A percentile compares a stretch with the other conserved stretches of the same genome.
Evolutionary conservation across 805 yeast species (phyloP).

Genomic region (Pichia phayaonensis): DNA sequence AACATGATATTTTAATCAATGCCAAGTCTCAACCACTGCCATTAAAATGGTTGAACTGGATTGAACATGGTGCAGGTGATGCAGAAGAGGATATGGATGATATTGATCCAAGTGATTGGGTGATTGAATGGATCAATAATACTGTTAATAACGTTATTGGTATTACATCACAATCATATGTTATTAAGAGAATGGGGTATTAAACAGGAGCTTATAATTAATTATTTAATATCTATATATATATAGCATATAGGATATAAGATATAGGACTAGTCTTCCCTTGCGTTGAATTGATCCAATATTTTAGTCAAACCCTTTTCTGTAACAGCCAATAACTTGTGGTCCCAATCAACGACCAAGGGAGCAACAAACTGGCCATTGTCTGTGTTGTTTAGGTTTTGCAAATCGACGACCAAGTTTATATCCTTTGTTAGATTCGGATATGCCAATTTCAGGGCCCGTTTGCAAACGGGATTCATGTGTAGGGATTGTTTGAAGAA

Average conservation of each 20-base stretch:
- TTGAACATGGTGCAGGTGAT: conserved; percentile 35
- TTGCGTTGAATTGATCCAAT: conserved; percentile 30
- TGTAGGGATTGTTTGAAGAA: conserved; percentile 22
- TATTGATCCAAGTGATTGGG: conserved; percentile 74
- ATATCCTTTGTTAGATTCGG: conserved; percentile 18
- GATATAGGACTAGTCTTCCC: not conserved
- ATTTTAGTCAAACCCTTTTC: conserved; percentile 36
- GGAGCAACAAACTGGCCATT: conserved; percentile 29
- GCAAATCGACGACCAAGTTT: conserved; percentile 15
- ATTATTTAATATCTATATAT: no score
- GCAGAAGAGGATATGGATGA: conserved; percentile 18
- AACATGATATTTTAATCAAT: conserved; percentile 64
- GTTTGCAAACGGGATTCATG: conserved; percentile 23
- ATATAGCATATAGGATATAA: no score
- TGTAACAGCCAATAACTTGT: conserved; percentile 45
- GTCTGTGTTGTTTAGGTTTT: conserved; percentile 16
- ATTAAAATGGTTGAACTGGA: conserved; percentile 86
- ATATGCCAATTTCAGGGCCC: conserved; percentile 24
- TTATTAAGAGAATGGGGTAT: conserved; percentile 81
- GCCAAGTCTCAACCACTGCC: conserved; percentile 90
- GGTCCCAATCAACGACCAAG: conserved; percentile 57
- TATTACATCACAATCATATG: conserved; percentile 83
- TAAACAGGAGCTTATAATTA: no score
- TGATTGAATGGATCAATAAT: conserved; percentile 67
- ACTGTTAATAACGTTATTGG: conserved; percentile 79